Conservation (phyloP, 805 yeast genomes). For the Cyberlindnera euphorbiiphila region DNA sequence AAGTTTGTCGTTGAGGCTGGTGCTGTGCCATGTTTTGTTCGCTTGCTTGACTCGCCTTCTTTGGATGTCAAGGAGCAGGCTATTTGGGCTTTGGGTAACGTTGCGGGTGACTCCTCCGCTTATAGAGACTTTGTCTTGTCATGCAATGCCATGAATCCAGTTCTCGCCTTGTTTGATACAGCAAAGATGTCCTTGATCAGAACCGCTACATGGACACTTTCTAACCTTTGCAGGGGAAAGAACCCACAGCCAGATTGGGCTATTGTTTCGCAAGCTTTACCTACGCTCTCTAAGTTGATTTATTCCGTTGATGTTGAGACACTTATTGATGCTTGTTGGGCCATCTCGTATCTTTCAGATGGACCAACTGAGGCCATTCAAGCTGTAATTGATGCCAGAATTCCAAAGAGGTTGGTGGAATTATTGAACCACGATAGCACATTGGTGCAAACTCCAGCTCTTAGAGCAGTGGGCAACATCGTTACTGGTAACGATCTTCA, state of each 20-base stretch:
- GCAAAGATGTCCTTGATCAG: slow-evolving; percentile 87
- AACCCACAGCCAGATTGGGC: slow-evolving; percentile 96
- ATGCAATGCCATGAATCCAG: slow-evolving; percentile 86
- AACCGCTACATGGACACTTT: slow-evolving; percentile 97
- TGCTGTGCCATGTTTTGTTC: slow-evolving; percentile 89
- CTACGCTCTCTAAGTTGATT: slow-evolving; percentile 86
- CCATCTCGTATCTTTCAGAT: slow-evolving; percentile 89
- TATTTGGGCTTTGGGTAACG: slow-evolving; percentile 98
- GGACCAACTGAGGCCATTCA: slow-evolving; percentile 92
- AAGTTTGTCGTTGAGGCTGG: slow-evolving; percentile 86
- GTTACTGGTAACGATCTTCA: slow-evolving; percentile 96
- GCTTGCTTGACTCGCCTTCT: slow-evolving; percentile 73
- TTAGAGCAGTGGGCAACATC: slow-evolving; percentile 96
- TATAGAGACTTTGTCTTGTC: slow-evolving; percentile 86
- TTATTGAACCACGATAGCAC: slow-evolving; percentile 80
- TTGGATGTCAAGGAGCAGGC: slow-evolving; percentile 97
- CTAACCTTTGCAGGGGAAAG: slow-evolving; percentile 95
- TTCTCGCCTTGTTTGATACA: slow-evolving; percentile 70
- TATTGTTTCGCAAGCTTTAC: slow-evolving; percentile 80
- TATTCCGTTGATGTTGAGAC: slow-evolving; percentile 92
- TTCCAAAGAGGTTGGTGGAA: slow-evolving; percentile 92
- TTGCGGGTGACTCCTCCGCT: slow-evolving; percentile 92
- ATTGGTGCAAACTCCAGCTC: slow-evolving; percentile 91
- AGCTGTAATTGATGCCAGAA: slow-evolving; percentile 94
- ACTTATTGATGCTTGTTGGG: slow-evolving; percentile 97